phyloP scores from a whole-genome alignment of 208 protist species.

The Acanthamoeba quina region DNA sequence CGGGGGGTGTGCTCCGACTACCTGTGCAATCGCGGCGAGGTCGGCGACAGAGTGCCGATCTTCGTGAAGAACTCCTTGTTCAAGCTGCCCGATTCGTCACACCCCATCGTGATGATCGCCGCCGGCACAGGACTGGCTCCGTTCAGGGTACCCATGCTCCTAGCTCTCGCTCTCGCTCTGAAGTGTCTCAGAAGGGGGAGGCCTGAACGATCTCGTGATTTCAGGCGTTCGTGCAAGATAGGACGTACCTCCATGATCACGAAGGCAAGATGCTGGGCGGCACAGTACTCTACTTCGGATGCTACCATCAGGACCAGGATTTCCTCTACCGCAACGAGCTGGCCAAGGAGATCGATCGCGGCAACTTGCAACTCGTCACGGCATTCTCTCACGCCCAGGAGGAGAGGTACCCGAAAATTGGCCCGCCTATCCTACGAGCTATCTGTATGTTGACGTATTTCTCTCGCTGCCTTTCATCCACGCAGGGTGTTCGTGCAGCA shows the following conservation, averaged over 20 bases:
- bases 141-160: neutral
- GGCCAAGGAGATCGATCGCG: neutral
- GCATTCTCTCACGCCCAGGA: slow-evolving; percentile 37
- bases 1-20: slow-evolving; percentile 16
- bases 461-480: neutral
- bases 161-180: neutral
- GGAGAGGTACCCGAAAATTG: neutral
- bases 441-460: neutral
- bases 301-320: neutral
- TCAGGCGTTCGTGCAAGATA: slow-evolving; percentile 35
- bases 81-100: neutral
- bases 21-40: neutral
- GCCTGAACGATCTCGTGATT: neutral
- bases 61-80: slow-evolving; percentile 31
- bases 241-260: neutral
- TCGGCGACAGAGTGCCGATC: neutral
- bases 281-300: slow-evolving; percentile 21
- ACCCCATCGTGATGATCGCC: slow-evolving; percentile 28
- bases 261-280: slow-evolving; percentile 1
- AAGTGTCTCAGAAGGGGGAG: neutral
- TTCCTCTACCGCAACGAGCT: slow-evolving; percentile 49
- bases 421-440: neutral
- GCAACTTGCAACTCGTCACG: slow-evolving; percentile 3
- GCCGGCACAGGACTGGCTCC: slow-evolving; percentile 57
- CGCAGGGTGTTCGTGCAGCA: slow-evolving; percentile 39